Evolutionary conservation across 306 rosid species (phyloP).

Genomic region (Vicia sativa): DNA sequence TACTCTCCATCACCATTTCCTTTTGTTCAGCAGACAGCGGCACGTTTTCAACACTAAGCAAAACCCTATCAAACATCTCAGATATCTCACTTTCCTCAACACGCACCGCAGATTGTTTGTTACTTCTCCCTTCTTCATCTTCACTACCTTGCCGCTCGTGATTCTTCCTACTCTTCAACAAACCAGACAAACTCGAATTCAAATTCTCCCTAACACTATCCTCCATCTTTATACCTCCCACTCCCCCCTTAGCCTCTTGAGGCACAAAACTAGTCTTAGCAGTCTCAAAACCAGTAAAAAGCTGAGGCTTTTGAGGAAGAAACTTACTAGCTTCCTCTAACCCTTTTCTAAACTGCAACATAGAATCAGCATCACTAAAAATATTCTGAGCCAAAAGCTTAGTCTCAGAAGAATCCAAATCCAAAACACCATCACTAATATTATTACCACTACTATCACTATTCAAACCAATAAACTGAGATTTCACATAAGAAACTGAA

Average conservation of each 20-base stretch:
- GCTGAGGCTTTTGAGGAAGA: slow-evolving; percentile 60
- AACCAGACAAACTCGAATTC: slow-evolving; percentile 38
- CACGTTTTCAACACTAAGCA: slow-evolving; percentile 52
- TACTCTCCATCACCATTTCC: slow-evolving; percentile 10
- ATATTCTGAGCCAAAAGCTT: slow-evolving; percentile 69
- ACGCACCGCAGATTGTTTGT: slow-evolving; percentile 52
- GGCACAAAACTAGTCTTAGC: not conserved
- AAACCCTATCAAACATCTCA: slow-evolving; percentile 56
- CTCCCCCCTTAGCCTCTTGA: slow-evolving; percentile 35
- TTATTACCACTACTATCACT: slow-evolving; percentile 31
- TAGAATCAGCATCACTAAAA: slow-evolving; percentile 61
- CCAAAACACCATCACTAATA: slow-evolving; percentile 43
- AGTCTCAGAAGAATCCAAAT: slow-evolving; percentile 47
- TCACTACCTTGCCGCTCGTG: slow-evolving; percentile 45
- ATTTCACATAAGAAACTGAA: slow-evolving; percentile 31
- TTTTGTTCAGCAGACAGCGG: slow-evolving; percentile 43
- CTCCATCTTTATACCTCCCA: slow-evolving; percentile 29
- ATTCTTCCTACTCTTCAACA: slow-evolving; percentile 52
- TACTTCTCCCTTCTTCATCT: slow-evolving; percentile 56
- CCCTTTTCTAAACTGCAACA: slow-evolving; percentile 72
- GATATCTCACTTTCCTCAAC: slow-evolving; percentile 56
- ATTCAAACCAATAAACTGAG: slow-evolving; percentile 26
- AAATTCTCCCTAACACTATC: slow-evolving; percentile 48
- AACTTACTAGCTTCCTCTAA: slow-evolving; percentile 90
- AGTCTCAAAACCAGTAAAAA: slow-evolving; percentile 52